phyloP scores from a whole-genome alignment of 495 filamentous ascomycete genomes.

The Penicillium egyptiacum region DNA sequence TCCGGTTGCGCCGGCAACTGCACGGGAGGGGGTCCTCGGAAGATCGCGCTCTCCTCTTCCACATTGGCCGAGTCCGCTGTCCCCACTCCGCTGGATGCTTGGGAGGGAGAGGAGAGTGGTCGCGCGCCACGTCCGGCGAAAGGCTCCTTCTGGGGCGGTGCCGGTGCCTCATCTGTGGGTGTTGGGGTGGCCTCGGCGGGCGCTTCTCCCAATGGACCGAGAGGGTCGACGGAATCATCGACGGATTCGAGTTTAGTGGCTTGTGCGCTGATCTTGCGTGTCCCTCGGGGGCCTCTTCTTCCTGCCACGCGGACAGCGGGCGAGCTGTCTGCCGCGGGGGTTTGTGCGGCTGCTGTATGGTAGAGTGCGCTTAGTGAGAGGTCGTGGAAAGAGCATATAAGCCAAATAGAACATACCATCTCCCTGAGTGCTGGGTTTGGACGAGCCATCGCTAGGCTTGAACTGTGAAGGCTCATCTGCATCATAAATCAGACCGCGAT shows the following conservation, averaged over 20 bases:
- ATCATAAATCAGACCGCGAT: conserved; percentile 24
- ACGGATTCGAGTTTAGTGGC: conserved; percentile 83
- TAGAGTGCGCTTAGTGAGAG: conserved; percentile 34
- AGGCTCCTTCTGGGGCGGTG: conserved; percentile 84
- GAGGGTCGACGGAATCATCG: conserved; percentile 87
- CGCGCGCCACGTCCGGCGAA: conserved; percentile 58
- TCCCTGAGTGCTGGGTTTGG: conserved; percentile 31
- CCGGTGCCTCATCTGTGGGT: conserved; percentile 68
- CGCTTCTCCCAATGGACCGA: conserved; percentile 76
- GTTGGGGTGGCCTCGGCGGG: conserved; percentile 43
- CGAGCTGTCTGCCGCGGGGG: conserved; percentile 35
- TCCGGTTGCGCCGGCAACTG: conserved; percentile 55
- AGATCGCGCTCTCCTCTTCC: conserved; percentile 62
- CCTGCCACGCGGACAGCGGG: conserved; percentile 47
- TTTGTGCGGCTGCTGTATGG: conserved; percentile 37
- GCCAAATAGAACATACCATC: conserved; percentile 26
- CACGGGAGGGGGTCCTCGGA: conserved; percentile 71
- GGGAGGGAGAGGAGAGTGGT: conserved; percentile 48
- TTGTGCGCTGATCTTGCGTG: conserved; percentile 76
- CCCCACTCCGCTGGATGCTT: conserved; percentile 46
- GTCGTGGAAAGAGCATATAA: conserved; percentile 22
- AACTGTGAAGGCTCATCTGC: conserved; percentile 61
- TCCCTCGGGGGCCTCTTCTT: conserved; percentile 56
- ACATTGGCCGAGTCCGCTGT: conserved; percentile 62
- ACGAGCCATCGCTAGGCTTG: conserved; percentile 30